These are phyloP conservation scores for Rhinocladiella mackenziei DNA, from an alignment of 2,329 filamentous ascomycete species.

Conservation along the genomic window DNA sequence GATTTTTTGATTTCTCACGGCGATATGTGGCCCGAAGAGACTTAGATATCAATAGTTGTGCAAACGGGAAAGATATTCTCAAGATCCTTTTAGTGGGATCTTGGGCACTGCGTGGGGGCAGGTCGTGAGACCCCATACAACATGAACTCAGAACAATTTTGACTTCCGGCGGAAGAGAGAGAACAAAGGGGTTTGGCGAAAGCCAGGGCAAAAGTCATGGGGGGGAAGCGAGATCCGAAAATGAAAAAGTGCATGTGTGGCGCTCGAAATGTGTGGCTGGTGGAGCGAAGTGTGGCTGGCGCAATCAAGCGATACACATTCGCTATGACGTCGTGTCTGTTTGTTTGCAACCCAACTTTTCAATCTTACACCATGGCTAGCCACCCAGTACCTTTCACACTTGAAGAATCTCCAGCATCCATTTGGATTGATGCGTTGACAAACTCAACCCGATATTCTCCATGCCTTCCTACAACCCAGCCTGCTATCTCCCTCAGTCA, in stretches of 20 bases:
- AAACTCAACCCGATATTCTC: too few species aligned
- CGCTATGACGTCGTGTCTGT: not conserved
- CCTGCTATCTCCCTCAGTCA: constrained; percentile 28
- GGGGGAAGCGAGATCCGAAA: too few species aligned
- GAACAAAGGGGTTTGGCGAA: not conserved
- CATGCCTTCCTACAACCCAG: constrained; percentile 25
- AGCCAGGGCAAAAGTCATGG: not conserved
- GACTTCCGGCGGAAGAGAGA: not conserved
- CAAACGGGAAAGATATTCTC: too few species aligned
- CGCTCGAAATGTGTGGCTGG: too few species aligned
- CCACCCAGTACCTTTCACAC: not conserved
- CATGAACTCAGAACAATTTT: too few species aligned
- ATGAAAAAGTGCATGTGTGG: too few species aligned
- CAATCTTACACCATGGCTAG: too few species aligned
- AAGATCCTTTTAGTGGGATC: too few species aligned
- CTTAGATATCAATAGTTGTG: not conserved
- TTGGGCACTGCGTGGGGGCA: constrained; percentile 1
- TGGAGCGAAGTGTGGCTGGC: not conserved
- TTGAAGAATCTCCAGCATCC: not conserved
- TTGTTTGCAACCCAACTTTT: too few species aligned
- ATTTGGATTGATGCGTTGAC: not conserved
- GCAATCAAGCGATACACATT: too few species aligned
- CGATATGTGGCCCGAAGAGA: not conserved
- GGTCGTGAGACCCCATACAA: not conserved
- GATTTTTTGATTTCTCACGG: not conserved